These are phyloP conservation scores for Helichrysum umbraculigerum DNA, from an alignment of 129 eudicot species.

Conservation along the genomic window DNA sequence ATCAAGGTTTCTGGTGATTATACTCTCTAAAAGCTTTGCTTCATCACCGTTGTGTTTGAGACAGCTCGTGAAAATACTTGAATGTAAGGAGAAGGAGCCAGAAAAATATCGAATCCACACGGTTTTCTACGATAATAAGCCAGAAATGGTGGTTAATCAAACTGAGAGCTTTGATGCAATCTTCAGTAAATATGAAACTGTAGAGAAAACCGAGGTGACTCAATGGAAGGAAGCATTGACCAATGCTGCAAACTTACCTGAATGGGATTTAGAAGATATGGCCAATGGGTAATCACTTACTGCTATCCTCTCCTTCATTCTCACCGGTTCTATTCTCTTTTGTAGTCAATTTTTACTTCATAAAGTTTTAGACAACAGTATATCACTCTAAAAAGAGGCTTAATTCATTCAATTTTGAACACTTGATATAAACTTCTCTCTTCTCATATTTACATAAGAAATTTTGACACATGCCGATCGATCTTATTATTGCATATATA, in stretches of 20 bases:
- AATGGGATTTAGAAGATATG: slow-evolving; percentile 32
- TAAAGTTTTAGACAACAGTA: too few relatives aligned
- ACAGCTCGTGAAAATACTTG: slow-evolving; percentile 35
- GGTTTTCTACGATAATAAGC: slow-evolving; percentile 23
- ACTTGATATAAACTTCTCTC: too few relatives aligned
- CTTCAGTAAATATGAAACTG: slow-evolving; percentile 7
- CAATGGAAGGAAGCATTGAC: slow-evolving; percentile 35
- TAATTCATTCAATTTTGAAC: too few relatives aligned
- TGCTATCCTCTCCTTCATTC: background rate
- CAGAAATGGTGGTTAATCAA: slow-evolving; percentile 19
- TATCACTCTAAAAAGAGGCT: too few relatives aligned
- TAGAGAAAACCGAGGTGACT: slow-evolving; percentile 3
- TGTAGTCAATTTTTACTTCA: too few relatives aligned
- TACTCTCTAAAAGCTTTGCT: slow-evolving; percentile 32
- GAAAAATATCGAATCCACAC: slow-evolving; percentile 20
- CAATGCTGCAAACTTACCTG: slow-evolving; percentile 35
- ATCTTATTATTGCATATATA: background rate
- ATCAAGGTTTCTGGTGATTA: slow-evolving; percentile 39
- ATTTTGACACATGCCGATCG: background rate
- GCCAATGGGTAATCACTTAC: slow-evolving; percentile 30
- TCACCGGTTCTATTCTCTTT: too few relatives aligned
- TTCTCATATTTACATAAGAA: background rate
- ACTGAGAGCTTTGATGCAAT: background rate
- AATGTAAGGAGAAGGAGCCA: slow-evolving; percentile 27
- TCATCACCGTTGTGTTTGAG: slow-evolving; percentile 35